Evolutionary conservation across 2,329 filamentous ascomycete genomes (phyloP).

Genomic region (Fusarium bactridioides): DNA sequence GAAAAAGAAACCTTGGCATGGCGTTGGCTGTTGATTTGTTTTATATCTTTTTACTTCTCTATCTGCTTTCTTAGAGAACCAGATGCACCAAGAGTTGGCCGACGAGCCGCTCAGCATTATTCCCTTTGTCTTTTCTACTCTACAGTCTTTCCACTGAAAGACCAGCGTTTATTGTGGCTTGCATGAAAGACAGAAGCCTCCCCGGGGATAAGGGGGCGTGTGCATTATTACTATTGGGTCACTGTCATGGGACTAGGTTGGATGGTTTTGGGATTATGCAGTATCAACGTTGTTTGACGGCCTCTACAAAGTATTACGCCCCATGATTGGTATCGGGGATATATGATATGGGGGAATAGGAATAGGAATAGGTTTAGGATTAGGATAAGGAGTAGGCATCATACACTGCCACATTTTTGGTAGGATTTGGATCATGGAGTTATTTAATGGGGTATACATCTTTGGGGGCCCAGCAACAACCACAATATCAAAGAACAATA

Average conservation of each 20-base stretch:
- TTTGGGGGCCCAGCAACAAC: conserved; percentile 1
- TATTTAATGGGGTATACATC: conserved; percentile 18
- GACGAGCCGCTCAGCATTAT: conserved; percentile 15
- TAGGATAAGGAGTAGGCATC: neutral
- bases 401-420: conserved; percentile 35
- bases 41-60: neutral
- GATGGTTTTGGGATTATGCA: conserved; percentile 15
- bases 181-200: conserved; percentile 21
- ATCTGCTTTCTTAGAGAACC: conserved; percentile 26
- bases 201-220: conserved; percentile 23
- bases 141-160: neutral
- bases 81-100: conserved; percentile 32
- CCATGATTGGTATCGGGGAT: conserved; percentile 19
- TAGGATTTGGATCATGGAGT: conserved; percentile 30
- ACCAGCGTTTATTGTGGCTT: conserved; percentile 26
- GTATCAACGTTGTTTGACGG: conserved; percentile 23
- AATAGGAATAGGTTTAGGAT: conserved; percentile 2
- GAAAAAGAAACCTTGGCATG: conserved; percentile 35
- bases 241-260: conserved; percentile 12
- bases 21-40: conserved; percentile 16
- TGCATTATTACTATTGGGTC: conserved; percentile 26
- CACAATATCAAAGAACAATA: conserved; percentile 3
- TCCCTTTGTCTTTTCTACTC: conserved; percentile 24
- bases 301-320: conserved; percentile 25
- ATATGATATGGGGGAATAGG: conserved; percentile 19